phyloP scores from a whole-genome alignment of 1,139 yeast genomes.

The Blastobotrys apis region DNA sequence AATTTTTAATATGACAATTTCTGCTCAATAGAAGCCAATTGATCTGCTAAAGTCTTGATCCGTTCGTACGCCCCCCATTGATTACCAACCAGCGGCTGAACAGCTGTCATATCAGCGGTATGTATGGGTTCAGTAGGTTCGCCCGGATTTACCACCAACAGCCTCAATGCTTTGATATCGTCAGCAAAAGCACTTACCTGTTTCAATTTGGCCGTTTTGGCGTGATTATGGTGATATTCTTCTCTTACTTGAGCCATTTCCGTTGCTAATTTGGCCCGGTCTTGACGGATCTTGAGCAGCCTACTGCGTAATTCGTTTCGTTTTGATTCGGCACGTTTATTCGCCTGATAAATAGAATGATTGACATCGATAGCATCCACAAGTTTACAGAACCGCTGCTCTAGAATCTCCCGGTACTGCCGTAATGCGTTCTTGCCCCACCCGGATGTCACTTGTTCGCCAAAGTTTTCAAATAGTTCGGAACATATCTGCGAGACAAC shows the following conservation, averaged over 20 bases:
- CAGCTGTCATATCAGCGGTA: slow-evolving; percentile 8
- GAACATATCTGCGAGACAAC: slow-evolving; percentile 23
- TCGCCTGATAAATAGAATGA: slow-evolving; percentile 18
- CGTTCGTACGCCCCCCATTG: slow-evolving; percentile 17
- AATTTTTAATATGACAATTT: not conserved
- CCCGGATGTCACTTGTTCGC: slow-evolving; percentile 4
- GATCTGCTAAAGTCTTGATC: slow-evolving; percentile 13
- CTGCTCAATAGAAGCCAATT: slow-evolving; percentile 6
- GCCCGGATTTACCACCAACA: slow-evolving; percentile 7
- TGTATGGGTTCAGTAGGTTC: not conserved
- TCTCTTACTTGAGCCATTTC: slow-evolving; percentile 22
- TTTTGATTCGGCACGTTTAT: slow-evolving; percentile 21
- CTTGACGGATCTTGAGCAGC: slow-evolving; percentile 22
- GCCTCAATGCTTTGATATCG: slow-evolving; percentile 15
- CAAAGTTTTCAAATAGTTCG: slow-evolving; percentile 17
- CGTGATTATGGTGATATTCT: slow-evolving; percentile 13
- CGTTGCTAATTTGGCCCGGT: slow-evolving; percentile 19
- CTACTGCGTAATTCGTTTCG: slow-evolving; percentile 21
- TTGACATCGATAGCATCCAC: slow-evolving; percentile 24
- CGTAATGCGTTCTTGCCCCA: slow-evolving; percentile 14
- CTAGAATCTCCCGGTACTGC: slow-evolving; percentile 20
- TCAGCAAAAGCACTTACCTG: slow-evolving; percentile 20
- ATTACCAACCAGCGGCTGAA: slow-evolving; percentile 18
- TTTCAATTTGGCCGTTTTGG: slow-evolving; percentile 14
- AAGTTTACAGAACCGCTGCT: slow-evolving; percentile 19